phyloP scores from a whole-genome alignment of 2,329 filamentous ascomycete species.

The Ophiostoma sp. region DNA sequence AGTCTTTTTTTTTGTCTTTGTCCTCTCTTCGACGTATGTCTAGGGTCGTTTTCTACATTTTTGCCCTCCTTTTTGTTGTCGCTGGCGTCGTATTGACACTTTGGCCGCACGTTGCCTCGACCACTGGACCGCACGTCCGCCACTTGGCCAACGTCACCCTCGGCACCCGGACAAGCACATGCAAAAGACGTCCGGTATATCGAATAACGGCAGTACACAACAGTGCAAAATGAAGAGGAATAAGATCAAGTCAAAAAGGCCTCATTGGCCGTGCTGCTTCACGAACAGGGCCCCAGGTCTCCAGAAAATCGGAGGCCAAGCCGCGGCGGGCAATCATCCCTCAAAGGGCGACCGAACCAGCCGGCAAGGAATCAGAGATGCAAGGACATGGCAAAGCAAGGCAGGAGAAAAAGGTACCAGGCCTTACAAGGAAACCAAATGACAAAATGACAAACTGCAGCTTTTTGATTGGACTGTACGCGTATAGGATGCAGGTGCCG shows the following conservation, averaged over 20 bases:
- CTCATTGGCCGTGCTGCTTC: neutral
- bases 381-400: neutral
- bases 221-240: neutral
- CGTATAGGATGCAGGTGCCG: conserved; percentile 1
- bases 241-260: neutral
- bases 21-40: neutral
- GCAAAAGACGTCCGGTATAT: neutral
- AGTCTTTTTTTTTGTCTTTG: neutral
- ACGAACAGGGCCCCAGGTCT: neutral
- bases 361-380: neutral
- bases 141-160: neutral
- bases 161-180: conserved; percentile 4
- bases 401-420: neutral
- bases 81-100: neutral
- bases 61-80: neutral
- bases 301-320: neutral
- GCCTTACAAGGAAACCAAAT: neutral
- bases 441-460: conserved; percentile 5
- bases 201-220: neutral
- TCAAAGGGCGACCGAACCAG: conserved; percentile 10
- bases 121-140: neutral
- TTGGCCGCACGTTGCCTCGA: neutral
- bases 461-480: conserved; percentile 14
- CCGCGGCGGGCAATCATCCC: neutral
- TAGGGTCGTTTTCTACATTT: neutral